Evolutionary conservation across 345 rosid species (phyloP).

Genomic region (Euphorbia tirucalli): DNA sequence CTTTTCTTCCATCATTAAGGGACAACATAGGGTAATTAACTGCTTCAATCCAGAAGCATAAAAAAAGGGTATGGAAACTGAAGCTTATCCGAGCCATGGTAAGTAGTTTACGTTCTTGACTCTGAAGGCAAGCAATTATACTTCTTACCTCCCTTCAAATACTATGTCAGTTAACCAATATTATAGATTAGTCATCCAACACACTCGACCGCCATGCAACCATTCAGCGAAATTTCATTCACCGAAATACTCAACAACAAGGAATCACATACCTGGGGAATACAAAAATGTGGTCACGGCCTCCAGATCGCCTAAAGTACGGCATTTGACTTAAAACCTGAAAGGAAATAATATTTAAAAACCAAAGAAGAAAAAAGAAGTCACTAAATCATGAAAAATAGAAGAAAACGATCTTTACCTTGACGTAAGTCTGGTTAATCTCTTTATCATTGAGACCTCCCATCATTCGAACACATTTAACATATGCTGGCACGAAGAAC

Average conservation of each 20-base stretch:
- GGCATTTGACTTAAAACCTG: constrained; percentile 95
- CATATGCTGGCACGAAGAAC: constrained; percentile 94
- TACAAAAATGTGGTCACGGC: constrained; percentile 92
- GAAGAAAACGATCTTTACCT: constrained; percentile 44
- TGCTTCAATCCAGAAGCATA: neutral
- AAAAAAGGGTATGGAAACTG: neutral
- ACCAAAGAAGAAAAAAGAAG: too few relatives aligned
- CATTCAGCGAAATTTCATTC: neutral
- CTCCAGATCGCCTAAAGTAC: constrained; percentile 81
- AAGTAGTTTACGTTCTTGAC: neutral
- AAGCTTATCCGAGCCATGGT: neutral
- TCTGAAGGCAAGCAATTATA: neutral
- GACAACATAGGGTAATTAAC: neutral
- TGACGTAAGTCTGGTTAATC: constrained; percentile 78
- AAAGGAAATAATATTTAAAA: neutral
- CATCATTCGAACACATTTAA: constrained; percentile 80
- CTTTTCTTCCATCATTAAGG: neutral
- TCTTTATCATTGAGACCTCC: constrained; percentile 95
- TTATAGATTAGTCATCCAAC: neutral
- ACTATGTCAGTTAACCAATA: neutral
- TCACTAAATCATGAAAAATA: neutral
- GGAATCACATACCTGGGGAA: constrained; percentile 67
- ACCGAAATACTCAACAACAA: neutral
- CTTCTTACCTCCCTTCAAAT: neutral
- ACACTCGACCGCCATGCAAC: neutral